Evolutionary conservation across 2,329 filamentous ascomycete species (phyloP), one percentile per base, ranked within the genome.

Genomic region (Stagonosporopsis chrysanthemi): DNA sequence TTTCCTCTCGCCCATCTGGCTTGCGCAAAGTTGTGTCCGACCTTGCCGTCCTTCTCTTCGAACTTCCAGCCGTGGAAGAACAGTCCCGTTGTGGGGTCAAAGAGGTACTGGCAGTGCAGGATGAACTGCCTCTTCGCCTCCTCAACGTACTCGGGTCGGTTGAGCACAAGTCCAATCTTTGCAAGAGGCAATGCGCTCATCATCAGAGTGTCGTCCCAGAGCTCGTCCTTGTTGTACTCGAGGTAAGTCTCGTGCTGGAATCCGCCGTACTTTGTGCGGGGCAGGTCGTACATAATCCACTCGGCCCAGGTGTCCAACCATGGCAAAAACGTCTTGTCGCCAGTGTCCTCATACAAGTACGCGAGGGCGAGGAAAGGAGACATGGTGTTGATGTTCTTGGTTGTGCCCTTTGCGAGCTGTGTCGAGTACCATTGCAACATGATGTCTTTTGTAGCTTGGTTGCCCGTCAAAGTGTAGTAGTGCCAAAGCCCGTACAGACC

Each of bases 351-450:
- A 68, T 93, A 93, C n/a, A 93, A 81, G 69, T 87, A 87, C 0
- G 90, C 90, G 0, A 93, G 82, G 0, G 90, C 91, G 19, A 92
- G 78, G 74, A 93, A 90, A 0, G 87, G 87, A 12, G 88, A 87
- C 89, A 93, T 92, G 15, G 90, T 92, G 79, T 92, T 92, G 82
- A 92, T 92, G 75, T 93, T 93, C 74, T 93, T 93, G 36, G 89
- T 91, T 3, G 90, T 93, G 19, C 89, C 88, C 52, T 87, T 86
- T 0, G 82, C 82, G 60, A 92, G 88, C 8, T 90, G 86, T 44
- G 82, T 83, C 6, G 80, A 78, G 76, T 91, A 93, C 90, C 90
- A 94, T 55, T 84, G 82, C 69, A 90, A 83, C 65, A 93, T 91
- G 60, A 89, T 87, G 59, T 81, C 75, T 19, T 92, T 82, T 52